Evolutionary conservation across 257 asterid species (phyloP).

Genomic region (Prunella vulgaris): DNA sequence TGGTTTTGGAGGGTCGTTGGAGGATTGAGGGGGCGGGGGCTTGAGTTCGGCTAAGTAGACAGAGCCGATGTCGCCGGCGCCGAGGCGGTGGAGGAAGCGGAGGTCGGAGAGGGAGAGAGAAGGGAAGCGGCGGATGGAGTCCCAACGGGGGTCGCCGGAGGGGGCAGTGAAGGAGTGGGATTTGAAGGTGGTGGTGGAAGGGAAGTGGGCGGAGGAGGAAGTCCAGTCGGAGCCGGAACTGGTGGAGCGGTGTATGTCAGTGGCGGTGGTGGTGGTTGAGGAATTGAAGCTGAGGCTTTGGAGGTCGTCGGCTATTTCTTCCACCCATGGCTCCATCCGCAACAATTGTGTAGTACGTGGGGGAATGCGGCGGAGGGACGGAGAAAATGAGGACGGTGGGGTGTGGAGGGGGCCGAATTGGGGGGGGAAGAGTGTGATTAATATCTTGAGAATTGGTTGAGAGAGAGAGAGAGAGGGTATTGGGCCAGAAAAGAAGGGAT

Average conservation of each 20-base stretch:
- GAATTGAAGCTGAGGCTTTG: slow-evolving; percentile 93
- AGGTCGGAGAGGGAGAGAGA: slow-evolving; percentile 63
- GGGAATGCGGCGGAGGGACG: slow-evolving; percentile 13
- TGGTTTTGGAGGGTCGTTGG: slow-evolving; percentile 10
- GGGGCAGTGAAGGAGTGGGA: slow-evolving; percentile 46
- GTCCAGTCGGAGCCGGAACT: slow-evolving; percentile 92
- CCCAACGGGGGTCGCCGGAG: slow-evolving; percentile 77
- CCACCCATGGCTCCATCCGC: slow-evolving; percentile 68
- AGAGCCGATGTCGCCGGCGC: slow-evolving; percentile 93
- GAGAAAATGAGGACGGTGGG: too few relatives aligned
- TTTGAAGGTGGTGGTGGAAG: slow-evolving; percentile 27
- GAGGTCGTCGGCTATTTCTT: slow-evolving; percentile 74
- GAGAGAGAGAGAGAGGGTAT: neutral
- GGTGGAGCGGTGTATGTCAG: slow-evolving; percentile 82
- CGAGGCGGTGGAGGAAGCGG: slow-evolving; percentile 86
- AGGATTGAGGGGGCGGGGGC: slow-evolving; percentile 23
- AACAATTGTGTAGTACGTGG: too few relatives aligned
- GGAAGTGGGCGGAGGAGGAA: slow-evolving; percentile 48
- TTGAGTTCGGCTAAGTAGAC: slow-evolving; percentile 86
- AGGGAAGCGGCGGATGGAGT: slow-evolving; percentile 55
- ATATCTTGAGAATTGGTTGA: neutral
- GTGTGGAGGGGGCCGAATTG: neutral
- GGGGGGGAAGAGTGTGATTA: neutral
- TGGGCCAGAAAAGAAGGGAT: slow-evolving; percentile 41
- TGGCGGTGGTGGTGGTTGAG: slow-evolving; percentile 62